Percentiles rank a stretch among this genome's conserved stretches.
These are phyloP conservation scores for Trypanosoma melophagium DNA, from an alignment of 208 protist genomes.

Conservation along the genomic window DNA sequence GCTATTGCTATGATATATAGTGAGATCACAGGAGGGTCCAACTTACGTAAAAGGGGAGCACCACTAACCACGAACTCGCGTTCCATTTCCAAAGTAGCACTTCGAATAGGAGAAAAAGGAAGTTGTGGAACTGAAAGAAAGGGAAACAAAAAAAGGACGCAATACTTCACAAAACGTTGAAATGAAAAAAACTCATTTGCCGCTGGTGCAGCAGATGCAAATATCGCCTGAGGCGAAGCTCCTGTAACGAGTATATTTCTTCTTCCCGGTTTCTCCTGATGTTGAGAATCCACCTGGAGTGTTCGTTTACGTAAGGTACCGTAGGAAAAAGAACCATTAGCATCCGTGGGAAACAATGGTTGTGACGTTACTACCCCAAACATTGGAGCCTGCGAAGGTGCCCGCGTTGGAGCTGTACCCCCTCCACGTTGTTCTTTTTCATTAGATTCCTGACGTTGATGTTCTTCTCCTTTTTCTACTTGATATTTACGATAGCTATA, in stretches of 20 bases:
- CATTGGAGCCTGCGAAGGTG: neutral
- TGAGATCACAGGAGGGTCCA: conserved; percentile 52
- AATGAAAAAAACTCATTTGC: conserved; percentile 56
- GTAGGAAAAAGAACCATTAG: conserved; percentile 3
- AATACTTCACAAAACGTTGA: conserved; percentile 31
- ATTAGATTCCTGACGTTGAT: no score
- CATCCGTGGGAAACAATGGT: neutral
- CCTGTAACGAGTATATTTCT: conserved; percentile 4
- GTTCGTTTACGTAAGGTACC: neutral
- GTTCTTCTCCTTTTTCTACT: no score
- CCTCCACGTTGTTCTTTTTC: neutral
- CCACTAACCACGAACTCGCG: conserved; percentile 83
- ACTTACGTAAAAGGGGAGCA: conserved; percentile 59
- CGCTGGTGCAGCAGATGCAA: conserved; percentile 51
- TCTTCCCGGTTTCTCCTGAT: neutral
- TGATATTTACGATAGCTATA: no score
- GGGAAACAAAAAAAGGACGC: conserved; percentile 70
- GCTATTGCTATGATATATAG: conserved; percentile 48
- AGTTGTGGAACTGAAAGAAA: conserved; percentile 64
- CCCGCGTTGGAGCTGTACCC: neutral
- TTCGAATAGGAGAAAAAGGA: conserved; percentile 51
- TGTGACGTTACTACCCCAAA: neutral
- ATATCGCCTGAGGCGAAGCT: conserved; percentile 39
- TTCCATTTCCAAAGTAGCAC: conserved; percentile 66
- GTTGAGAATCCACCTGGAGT: neutral